These are phyloP conservation scores for Rhizopogon parksii DNA, from an alignment of 1,284 basidiomycete species.

Conservation along the genomic window DNA sequence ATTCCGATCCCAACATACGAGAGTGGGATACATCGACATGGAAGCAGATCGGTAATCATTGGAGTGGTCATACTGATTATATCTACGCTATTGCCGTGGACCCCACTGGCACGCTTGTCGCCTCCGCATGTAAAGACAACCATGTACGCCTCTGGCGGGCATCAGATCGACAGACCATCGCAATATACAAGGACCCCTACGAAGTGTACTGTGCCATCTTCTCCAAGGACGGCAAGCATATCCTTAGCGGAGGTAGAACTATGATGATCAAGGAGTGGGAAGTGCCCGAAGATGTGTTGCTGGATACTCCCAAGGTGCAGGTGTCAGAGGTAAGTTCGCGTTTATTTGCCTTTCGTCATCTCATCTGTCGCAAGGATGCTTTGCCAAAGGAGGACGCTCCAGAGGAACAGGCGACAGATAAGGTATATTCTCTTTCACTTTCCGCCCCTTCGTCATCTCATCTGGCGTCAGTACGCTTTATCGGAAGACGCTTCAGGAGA, in stretches of 20 bases:
- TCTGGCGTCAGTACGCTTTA: too few species aligned
- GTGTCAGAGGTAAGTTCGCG: not conserved
- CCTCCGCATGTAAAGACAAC: not conserved
- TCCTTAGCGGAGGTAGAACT: not conserved
- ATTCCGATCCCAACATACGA: not conserved
- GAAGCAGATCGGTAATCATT: not conserved
- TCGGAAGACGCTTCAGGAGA: too few species aligned
- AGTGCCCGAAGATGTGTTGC: not conserved
- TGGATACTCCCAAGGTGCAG: too few species aligned
- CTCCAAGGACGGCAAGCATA: not conserved
- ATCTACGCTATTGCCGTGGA: not conserved
- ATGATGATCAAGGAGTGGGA: not conserved
- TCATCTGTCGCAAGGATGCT: not conserved
- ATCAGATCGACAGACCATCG: not conserved
- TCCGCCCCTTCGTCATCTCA: too few species aligned
- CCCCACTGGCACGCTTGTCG: not conserved
- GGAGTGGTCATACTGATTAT: not conserved
- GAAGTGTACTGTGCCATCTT: not conserved
- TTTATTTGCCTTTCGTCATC: not conserved
- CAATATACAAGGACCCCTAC: not conserved
- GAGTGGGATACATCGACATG: not conserved
- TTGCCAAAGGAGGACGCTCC: too few species aligned
- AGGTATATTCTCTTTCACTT: too few species aligned
- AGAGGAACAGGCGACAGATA: too few species aligned
- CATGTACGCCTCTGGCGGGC: not conserved